Evolutionary conservation across 202 grass and related monocot genomes (phyloP).

Genomic region (Musa balbisiana): DNA sequence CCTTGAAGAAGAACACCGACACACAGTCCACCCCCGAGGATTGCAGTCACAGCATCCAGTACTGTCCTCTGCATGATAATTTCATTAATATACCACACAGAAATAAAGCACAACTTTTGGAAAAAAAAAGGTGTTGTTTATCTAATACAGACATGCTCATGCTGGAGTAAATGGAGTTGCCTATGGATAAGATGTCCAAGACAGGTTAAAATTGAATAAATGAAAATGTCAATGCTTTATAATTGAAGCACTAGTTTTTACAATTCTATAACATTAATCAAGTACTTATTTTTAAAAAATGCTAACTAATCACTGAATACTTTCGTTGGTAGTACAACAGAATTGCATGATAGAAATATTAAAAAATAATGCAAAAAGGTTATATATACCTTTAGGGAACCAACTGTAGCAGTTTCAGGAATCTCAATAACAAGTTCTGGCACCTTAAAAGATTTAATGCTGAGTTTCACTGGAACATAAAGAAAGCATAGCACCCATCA

Average conservation of each 20-base stretch:
- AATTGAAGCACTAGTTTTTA: no score
- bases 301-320: no score
- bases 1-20: conserved; percentile 71
- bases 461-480: conserved; percentile 62
- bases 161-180: no score
- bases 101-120: background rate
- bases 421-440: conserved; percentile 50
- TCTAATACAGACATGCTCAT: no score
- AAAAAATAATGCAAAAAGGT: background rate
- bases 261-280: no score
- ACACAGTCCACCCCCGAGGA: conserved; percentile 47
- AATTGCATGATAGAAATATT: background rate
- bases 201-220: no score
- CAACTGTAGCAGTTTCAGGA: conserved; percentile 71
- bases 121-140: background rate
- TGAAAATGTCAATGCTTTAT: no score
- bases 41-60: conserved; percentile 56
- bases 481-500: background rate
- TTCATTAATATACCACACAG: conserved; percentile 2
- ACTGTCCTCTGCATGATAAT: conserved; percentile 52
- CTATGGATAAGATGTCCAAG: no score
- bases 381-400: conserved; percentile 62
- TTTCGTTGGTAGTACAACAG: no score
- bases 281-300: no score
- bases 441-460: conserved; percentile 69